Evolutionary conservation across 805 yeast species (phyloP), one percentile per base, ranked within the genome.

Genomic region (Jamesozyma jinghongensis): DNA sequence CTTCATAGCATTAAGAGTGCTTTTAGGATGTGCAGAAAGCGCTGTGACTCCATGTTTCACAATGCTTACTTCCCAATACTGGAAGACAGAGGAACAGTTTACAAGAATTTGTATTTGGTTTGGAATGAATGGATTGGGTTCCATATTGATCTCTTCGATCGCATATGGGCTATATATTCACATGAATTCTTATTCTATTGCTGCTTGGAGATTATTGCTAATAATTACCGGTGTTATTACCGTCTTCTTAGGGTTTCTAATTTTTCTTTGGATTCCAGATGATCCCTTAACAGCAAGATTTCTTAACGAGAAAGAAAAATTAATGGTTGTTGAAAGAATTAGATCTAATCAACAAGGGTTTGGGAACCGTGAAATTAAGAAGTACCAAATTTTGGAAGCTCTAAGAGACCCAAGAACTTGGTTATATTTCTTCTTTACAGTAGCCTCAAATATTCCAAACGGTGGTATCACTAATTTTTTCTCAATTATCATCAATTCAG

Each of bases 221-320:
- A 61, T 82, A 36, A 65, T 79, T 25, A 69, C 74, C 32, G 94
- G 92, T 13, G 54, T 67, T 6, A 66, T 76, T 42, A 79, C 85
- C 2, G 57, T 78, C 5, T 51, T 70, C 10, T 51, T 75, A 13
- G 83, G 82, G 5, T 39, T 71, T 10, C 40, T 69, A 10, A 65
- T 76, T 43, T 56, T 58, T 34, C 47, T 74, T 40, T 74, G 73
- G 56, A 52, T 81, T 37, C 84, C 85, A 13, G 78, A 75, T 47
- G 56, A 64, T 27, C 85, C 85, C 32, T 62, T 65, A 16, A 57
- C 59, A 19, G 75, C 77, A 3, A 67, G 73, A 67, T 68, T 68
- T 41, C 59, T 69, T 13, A 28, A 31, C 3, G 38, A 43, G 19
- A 66, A 67, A 41, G 82, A 74, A 52, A 56, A 50, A 69, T 49